phyloP scores from a whole-genome alignment of 2,329 filamentous ascomycete genomes.

The Pyricularia sp. region DNA sequence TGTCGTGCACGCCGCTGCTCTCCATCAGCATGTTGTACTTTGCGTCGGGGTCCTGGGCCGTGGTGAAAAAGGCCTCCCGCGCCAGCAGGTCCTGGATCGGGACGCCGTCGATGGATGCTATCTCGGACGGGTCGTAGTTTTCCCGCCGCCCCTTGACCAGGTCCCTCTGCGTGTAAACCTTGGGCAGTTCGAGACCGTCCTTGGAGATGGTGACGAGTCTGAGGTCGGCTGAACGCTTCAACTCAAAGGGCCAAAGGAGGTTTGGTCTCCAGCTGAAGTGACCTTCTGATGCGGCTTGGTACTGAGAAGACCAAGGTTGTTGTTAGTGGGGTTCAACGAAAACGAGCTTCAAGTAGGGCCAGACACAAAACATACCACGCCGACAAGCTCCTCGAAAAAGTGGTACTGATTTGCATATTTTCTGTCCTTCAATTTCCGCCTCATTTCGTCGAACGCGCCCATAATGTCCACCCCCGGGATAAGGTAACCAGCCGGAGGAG shows the following conservation, averaged over 20 bases:
- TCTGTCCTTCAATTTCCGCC: conserved; percentile 20
- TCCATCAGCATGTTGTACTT: too few relatives aligned
- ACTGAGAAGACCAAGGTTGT: conserved; percentile 12
- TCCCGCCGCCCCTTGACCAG: too few relatives aligned
- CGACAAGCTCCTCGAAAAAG: conserved; percentile 17
- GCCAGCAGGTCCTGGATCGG: too few relatives aligned
- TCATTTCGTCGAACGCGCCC: conserved; percentile 19
- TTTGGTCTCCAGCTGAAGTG: conserved; percentile 21
- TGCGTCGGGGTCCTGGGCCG: too few relatives aligned
- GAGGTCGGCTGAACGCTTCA: conserved; percentile 7
- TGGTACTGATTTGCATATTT: conserved; percentile 25
- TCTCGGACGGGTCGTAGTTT: too few relatives aligned
- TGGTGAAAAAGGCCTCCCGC: too few relatives aligned
- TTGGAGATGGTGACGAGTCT: conserved; percentile 30
- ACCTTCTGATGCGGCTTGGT: conserved; percentile 22
- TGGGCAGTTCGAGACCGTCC: too few relatives aligned
- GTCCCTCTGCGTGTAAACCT: too few relatives aligned
- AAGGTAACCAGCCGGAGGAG: conserved; percentile 28
- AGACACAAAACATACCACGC: background rate
- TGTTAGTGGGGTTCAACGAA: conserved; percentile 12
- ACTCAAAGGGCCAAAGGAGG: conserved; percentile 19
- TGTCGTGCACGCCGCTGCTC: too few relatives aligned
- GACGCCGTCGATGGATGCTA: too few relatives aligned
- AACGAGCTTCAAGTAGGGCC: background rate
- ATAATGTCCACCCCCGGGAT: conserved; percentile 26